Evolutionary conservation across 768 basidiomycete species (phyloP).

Genomic region (Cantharellus anzutake): DNA sequence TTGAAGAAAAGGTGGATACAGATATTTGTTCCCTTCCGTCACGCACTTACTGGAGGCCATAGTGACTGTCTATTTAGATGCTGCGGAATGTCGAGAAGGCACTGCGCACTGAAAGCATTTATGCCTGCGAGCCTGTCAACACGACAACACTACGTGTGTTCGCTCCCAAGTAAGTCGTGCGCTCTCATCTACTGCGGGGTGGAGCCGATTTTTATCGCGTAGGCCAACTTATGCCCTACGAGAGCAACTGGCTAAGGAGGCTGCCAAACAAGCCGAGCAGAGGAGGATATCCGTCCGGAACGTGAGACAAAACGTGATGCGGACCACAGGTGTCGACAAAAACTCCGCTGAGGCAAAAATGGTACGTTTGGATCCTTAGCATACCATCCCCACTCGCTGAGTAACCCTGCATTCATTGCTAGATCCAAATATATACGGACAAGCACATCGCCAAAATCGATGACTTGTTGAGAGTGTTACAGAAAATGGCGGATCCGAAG

Average conservation of each 20-base stretch:
- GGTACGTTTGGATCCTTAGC: conserved; percentile 20
- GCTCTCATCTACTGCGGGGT: conserved; percentile 6
- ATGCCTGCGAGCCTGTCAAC: not conserved
- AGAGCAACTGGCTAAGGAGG: conserved; percentile 31
- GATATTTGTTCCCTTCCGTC: not conserved
- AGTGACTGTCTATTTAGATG: conserved; percentile 24
- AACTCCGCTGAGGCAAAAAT: conserved; percentile 52
- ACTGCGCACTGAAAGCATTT: conserved; percentile 19
- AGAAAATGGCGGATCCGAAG: not conserved
- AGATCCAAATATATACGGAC: conserved; percentile 65
- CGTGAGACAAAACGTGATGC: conserved; percentile 44
- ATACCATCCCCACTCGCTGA: not conserved
- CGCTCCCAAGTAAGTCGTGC: conserved; percentile 42
- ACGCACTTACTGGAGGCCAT: not conserved
- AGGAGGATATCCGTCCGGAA: conserved; percentile 57
- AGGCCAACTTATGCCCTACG: conserved; percentile 68
- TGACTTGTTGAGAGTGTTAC: conserved; percentile 31
- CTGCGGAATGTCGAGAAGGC: conserved; percentile 58
- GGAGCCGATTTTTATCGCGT: not conserved
- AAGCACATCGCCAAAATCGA: conserved; percentile 46
- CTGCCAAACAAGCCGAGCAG: conserved; percentile 53
- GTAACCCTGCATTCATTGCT: not conserved
- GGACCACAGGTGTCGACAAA: conserved; percentile 33
- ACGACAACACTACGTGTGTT: conserved; percentile 56
- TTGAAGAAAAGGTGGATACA: conserved; percentile 51